Percentiles rank a stretch among this genome's conserved stretches.
These are phyloP conservation scores for Hemisphaericaspora nanyangensis DNA, from an alignment of 805 yeast genomes.

Conservation along the genomic window DNA sequence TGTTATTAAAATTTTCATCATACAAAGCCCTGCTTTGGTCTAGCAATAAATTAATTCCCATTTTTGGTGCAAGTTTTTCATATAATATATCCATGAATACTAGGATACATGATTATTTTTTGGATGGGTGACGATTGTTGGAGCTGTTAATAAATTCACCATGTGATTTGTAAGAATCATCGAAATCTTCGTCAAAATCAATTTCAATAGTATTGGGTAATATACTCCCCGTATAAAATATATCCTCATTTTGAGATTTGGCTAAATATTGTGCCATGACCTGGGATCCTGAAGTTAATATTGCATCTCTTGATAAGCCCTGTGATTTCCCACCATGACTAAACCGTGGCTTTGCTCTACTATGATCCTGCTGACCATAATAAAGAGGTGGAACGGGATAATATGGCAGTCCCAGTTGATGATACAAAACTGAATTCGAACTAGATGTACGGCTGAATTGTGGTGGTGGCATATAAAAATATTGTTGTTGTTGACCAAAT, in stretches of 20 bases:
- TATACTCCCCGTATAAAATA: constrained; percentile 40
- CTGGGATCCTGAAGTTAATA: constrained; percentile 51
- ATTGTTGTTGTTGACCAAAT: constrained; percentile 2
- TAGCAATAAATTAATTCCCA: too few species aligned
- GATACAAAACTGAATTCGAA: too few species aligned
- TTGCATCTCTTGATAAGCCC: neutral
- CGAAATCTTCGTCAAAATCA: constrained; percentile 15
- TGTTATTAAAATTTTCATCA: neutral
- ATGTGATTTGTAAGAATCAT: too few species aligned
- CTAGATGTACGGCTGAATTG: constrained; percentile 9
- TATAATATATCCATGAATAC: too few species aligned
- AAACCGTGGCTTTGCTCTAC: neutral
- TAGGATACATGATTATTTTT: too few species aligned
- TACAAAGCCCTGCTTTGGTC: constrained; percentile 2
- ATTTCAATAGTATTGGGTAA: constrained; percentile 16
- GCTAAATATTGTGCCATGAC: constrained; percentile 78
- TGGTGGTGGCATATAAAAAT: constrained; percentile 7
- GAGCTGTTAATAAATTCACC: too few species aligned
- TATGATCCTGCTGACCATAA: constrained; percentile 3
- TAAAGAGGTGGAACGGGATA: neutral
- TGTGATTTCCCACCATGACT: too few species aligned
- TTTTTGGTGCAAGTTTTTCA: too few species aligned
- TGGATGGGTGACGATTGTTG: too few species aligned
- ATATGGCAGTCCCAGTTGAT: too few species aligned
- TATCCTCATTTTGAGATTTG: constrained; percentile 61